phyloP scores from a whole-genome alignment of 331 rosid species.

The Quercus lobata region DNA sequence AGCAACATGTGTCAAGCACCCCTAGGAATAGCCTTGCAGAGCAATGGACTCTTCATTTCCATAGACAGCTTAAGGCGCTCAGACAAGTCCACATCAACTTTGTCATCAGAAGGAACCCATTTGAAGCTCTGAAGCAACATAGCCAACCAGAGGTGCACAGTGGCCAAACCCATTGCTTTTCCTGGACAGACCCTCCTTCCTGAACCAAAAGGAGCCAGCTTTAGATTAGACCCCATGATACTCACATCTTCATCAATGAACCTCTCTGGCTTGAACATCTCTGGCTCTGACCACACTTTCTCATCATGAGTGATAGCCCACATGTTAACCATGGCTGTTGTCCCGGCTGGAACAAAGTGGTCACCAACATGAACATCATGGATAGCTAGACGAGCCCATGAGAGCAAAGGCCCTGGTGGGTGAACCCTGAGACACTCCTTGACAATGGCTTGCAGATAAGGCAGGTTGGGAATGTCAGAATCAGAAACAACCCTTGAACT shows the following conservation, averaged over 20 bases:
- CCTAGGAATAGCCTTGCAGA: slow-evolving; percentile 62
- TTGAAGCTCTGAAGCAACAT: slow-evolving; percentile 54
- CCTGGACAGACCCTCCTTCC: slow-evolving; percentile 86
- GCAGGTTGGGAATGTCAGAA: slow-evolving; percentile 50
- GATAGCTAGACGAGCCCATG: slow-evolving; percentile 79
- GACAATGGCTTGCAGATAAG: slow-evolving; percentile 58
- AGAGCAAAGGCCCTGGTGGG: slow-evolving; percentile 83
- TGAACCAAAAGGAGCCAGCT: slow-evolving; percentile 75
- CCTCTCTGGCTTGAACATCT: slow-evolving; percentile 52
- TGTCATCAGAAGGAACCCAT: slow-evolving; percentile 35
- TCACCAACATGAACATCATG: slow-evolving; percentile 48
- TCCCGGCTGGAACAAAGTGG: slow-evolving; percentile 52
- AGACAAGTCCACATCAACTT: slow-evolving; percentile 35
- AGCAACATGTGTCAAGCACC: neutral
- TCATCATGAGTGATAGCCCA: slow-evolving; percentile 73
- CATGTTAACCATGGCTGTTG: slow-evolving; percentile 82
- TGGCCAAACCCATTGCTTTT: slow-evolving; percentile 67
- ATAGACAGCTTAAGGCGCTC: slow-evolving; percentile 66
- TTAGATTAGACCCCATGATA: slow-evolving; percentile 60
- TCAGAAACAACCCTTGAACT: slow-evolving; percentile 19
- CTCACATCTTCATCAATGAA: slow-evolving; percentile 31
- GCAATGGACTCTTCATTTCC: slow-evolving; percentile 69
- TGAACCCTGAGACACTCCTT: slow-evolving; percentile 69
- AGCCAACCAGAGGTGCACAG: slow-evolving; percentile 74
- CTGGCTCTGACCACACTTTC: slow-evolving; percentile 44